Conservation (phyloP, 2,329 filamentous ascomycete genomes). For the Emmonsia crescens region DNA sequence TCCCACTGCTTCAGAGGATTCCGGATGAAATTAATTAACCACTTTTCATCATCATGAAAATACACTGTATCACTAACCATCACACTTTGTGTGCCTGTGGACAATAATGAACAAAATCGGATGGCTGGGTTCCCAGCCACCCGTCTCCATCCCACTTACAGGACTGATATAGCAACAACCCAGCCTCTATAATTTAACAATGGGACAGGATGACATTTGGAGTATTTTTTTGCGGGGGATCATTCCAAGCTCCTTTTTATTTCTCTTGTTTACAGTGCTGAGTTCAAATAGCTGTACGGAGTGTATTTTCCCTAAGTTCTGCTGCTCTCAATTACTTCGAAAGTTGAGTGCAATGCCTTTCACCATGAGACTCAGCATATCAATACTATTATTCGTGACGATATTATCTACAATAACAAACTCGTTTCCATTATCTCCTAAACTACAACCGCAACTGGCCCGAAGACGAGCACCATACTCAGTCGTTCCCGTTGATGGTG, state of each 20-base stretch:
- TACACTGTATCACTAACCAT: neutral
- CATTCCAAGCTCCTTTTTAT: neutral
- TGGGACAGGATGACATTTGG: neutral
- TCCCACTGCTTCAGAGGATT: neutral
- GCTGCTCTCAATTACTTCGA: neutral
- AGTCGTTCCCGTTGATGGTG: constrained; percentile 16
- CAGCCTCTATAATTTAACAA: constrained; percentile 3
- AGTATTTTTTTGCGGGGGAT: neutral
- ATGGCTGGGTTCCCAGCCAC: constrained; percentile 11
- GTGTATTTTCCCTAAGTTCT: neutral
- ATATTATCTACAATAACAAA: neutral
- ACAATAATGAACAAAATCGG: neutral
- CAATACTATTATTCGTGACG: constrained; percentile 14
- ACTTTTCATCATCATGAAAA: neutral
- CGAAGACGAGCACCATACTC: constrained; percentile 12
- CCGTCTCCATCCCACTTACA: neutral
- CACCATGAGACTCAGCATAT: neutral
- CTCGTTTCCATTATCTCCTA: neutral
- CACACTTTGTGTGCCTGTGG: neutral
- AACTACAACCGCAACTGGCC: neutral
- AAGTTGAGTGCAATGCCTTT: neutral
- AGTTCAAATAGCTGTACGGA: neutral
- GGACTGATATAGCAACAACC: neutral
- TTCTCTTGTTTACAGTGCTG: neutral
- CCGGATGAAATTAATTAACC: neutral